Evolutionary conservation across 2,329 filamentous ascomycete genomes (phyloP).

Genomic region (Alternaria ethzedia): DNA sequence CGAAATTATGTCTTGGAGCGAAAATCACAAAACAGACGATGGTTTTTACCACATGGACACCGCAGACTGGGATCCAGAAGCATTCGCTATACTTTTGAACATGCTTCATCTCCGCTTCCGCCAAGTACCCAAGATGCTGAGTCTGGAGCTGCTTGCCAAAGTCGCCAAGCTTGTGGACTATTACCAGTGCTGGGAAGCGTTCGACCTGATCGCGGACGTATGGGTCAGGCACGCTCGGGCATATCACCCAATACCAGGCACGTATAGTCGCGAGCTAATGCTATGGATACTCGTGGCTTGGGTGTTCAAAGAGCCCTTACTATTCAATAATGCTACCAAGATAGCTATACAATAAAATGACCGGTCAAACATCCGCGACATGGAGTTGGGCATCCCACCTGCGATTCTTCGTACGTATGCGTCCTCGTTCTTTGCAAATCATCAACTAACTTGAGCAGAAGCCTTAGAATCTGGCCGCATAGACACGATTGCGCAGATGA

Average conservation of each 20-base stretch:
- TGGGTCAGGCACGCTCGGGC: constrained; percentile 47
- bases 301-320: too few species aligned
- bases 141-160: constrained; percentile 53
- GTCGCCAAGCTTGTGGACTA: constrained; percentile 54
- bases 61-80: constrained; percentile 44
- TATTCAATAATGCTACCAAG: too few species aligned
- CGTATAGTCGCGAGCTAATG: constrained; percentile 21
- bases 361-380: too few species aligned
- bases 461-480: too few species aligned
- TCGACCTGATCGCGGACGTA: constrained; percentile 51
- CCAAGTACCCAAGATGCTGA: constrained; percentile 49
- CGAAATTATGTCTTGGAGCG: background rate
- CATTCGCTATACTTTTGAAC: constrained; percentile 53
- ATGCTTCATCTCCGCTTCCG: constrained; percentile 53
- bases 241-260: too few species aligned
- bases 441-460: too few species aligned
- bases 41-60: constrained; percentile 6
- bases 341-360: too few species aligned
- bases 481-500: too few species aligned
- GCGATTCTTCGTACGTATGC: too few species aligned
- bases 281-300: constrained; percentile 32
- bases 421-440: fast-evolving
- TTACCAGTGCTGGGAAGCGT: constrained; percentile 52
- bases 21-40: background rate
- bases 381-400: too few species aligned